A percentile compares a stretch with the other conserved stretches of the same genome.
Conservation (phyloP, 2,329 filamentous ascomycete genomes). For the Malbranchea zuffiana region DNA sequence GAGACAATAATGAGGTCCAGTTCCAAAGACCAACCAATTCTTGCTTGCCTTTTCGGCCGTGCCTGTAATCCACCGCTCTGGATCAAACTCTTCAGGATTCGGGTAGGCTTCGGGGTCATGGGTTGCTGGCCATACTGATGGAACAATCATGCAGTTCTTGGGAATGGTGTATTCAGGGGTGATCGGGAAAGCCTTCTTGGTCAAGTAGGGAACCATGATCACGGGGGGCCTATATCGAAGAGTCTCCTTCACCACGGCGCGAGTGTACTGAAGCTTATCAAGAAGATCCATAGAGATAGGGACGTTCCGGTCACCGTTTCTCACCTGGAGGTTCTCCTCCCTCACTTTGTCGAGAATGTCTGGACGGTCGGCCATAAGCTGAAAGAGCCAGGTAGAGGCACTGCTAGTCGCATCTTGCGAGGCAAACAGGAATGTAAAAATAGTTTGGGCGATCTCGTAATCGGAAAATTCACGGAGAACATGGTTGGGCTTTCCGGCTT, state of each 20-base stretch:
- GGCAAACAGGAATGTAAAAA: slow-evolving; percentile 95
- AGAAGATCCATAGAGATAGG: slow-evolving; percentile 72
- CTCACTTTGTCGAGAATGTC: slow-evolving; percentile 81
- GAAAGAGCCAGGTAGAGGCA: slow-evolving; percentile 89
- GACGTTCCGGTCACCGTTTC: slow-evolving; percentile 62
- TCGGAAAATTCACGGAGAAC: slow-evolving; percentile 79
- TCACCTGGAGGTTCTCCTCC: slow-evolving; percentile 72
- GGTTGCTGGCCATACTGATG: slow-evolving; percentile 78
- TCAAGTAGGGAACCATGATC: slow-evolving; percentile 90
- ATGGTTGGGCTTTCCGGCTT: slow-evolving; percentile 68
- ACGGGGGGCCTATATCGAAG: slow-evolving; percentile 92
- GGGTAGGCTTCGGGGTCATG: slow-evolving; percentile 89
- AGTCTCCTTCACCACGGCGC: slow-evolving; percentile 81
- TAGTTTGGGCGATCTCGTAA: slow-evolving; percentile 80
- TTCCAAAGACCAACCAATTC: slow-evolving; percentile 95
- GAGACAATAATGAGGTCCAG: slow-evolving; percentile 90
- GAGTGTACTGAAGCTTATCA: slow-evolving; percentile 80
- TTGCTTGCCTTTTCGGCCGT: slow-evolving; percentile 84
- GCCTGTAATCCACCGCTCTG: slow-evolving; percentile 81
- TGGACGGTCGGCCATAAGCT: slow-evolving; percentile 86
- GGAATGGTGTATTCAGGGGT: slow-evolving; percentile 79
- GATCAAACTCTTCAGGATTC: slow-evolving; percentile 78
- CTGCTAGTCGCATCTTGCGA: slow-evolving; percentile 95
- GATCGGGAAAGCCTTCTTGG: slow-evolving; percentile 91
- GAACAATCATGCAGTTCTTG: slow-evolving; percentile 91